Evolutionary conservation across 768 basidiomycete genomes (phyloP).

Genomic region (Cyclocybe cylindracea): DNA sequence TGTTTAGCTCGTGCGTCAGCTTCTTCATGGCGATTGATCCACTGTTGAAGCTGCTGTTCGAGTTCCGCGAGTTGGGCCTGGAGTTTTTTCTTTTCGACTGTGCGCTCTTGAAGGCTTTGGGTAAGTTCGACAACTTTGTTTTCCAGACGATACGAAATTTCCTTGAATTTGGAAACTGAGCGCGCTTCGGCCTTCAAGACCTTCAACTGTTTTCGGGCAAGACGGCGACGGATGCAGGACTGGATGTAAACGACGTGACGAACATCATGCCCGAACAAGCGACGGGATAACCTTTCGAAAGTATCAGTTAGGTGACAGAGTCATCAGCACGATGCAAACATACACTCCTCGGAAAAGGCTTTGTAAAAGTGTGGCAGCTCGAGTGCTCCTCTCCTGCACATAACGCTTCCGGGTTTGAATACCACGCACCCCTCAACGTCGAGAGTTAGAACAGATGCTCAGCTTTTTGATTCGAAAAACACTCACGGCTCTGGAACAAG

Average conservation of each 20-base stretch:
- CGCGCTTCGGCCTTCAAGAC: constrained; percentile 87
- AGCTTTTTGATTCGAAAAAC: background rate
- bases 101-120: constrained; percentile 87
- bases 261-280: constrained; percentile 58
- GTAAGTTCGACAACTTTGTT: constrained; percentile 99
- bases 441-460: background rate
- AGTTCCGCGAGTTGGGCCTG: constrained; percentile 73
- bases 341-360: constrained; percentile 88
- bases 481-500: constrained; percentile 85
- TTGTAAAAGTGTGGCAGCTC: constrained; percentile 77
- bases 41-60: constrained; percentile 84
- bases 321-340: constrained; percentile 23
- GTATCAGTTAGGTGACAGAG: constrained; percentile 11
- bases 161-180: constrained; percentile 97
- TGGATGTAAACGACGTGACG: constrained; percentile 82
- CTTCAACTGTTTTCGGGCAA: constrained; percentile 86
- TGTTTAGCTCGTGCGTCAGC: constrained; percentile 73
- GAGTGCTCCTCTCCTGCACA: constrained; percentile 50
- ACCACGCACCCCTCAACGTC: constrained; percentile 67
- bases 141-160: constrained; percentile 95
- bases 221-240: constrained; percentile 86
- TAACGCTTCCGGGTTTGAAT: constrained; percentile 64
- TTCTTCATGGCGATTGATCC: constrained; percentile 89
- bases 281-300: constrained; percentile 50
- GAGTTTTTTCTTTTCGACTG: constrained; percentile 87